A percentile compares a stretch with the other conserved stretches of the same genome.
Conservation (phyloP, 495 filamentous ascomycete species). For the Jackrogersella minutella region DNA sequence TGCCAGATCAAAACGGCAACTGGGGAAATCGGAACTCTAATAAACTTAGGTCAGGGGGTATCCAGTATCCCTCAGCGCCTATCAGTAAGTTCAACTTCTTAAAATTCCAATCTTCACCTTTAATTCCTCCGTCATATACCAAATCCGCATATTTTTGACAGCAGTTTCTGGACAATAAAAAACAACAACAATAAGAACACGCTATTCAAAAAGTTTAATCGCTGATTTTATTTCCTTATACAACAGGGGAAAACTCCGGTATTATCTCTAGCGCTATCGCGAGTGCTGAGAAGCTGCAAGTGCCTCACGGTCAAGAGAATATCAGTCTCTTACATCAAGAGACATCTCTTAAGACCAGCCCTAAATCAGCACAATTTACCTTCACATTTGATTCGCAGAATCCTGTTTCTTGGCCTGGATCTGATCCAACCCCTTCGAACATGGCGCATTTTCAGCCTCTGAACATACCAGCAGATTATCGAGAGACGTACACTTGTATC, state of each 20-base stretch:
- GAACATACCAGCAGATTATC: slow-evolving; percentile 18
- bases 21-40: slow-evolving; percentile 58
- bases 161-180: not conserved
- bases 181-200: not conserved
- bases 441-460: slow-evolving; percentile 32
- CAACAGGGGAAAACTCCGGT: slow-evolving; percentile 64
- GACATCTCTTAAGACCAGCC: slow-evolving; percentile 63
- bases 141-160: not conserved
- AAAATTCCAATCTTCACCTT: slow-evolving; percentile 1
- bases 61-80: slow-evolving; percentile 49
- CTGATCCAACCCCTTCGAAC: slow-evolving; percentile 62
- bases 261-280: slow-evolving; percentile 92
- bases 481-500: slow-evolving; percentile 9
- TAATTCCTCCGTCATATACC: not conserved
- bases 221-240: slow-evolving; percentile 20
- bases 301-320: slow-evolving; percentile 71
- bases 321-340: slow-evolving; percentile 78
- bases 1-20: slow-evolving; percentile 61
- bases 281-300: slow-evolving; percentile 76
- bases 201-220: slow-evolving; percentile 4
- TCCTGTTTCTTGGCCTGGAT: slow-evolving; percentile 61
- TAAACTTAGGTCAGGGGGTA: slow-evolving; percentile 32
- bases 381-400: slow-evolving; percentile 80
- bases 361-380: slow-evolving; percentile 82
- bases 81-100: slow-evolving; percentile 50